A percentile compares a stretch with the other conserved stretches of the same genome.
phyloP scores from a whole-genome alignment of 2,329 filamentous ascomycete species.

The Hirsutella minnesotensis region DNA sequence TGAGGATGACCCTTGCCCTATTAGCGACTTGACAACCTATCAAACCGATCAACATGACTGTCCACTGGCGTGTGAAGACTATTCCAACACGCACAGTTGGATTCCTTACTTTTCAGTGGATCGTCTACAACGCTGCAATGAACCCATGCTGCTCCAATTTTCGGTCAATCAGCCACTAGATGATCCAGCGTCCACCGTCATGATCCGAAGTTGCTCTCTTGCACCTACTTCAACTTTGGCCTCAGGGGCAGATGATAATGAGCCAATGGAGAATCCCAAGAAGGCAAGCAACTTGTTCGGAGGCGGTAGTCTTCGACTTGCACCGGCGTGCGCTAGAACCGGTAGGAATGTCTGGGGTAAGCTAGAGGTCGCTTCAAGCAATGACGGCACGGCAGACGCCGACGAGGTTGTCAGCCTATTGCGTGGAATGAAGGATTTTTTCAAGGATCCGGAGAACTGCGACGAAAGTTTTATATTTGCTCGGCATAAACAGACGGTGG shows the following conservation, averaged over 20 bases:
- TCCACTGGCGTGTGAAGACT: slow-evolving; percentile 9
- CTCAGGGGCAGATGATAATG: not conserved
- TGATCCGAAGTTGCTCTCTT: slow-evolving; percentile 6
- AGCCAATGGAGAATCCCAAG: not conserved
- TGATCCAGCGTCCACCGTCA: slow-evolving; percentile 2
- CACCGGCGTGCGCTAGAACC: not conserved
- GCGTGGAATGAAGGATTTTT: not conserved
- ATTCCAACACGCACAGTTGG: slow-evolving; percentile 11
- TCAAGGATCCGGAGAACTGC: not conserved
- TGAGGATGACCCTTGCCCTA: slow-evolving; percentile 9
- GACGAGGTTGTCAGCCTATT: not conserved
- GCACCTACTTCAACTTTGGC: not conserved
- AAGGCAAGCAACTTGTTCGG: not conserved
- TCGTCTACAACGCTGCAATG: slow-evolving; percentile 8
- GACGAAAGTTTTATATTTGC: not conserved
- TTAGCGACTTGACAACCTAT: slow-evolving; percentile 8
- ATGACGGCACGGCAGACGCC: not conserved
- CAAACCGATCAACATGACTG: slow-evolving; percentile 11
- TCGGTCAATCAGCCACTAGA: slow-evolving; percentile 5
- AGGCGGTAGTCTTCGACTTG: not conserved
- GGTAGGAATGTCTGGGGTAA: not conserved
- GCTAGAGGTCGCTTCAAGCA: not conserved
- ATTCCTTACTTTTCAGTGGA: slow-evolving; percentile 10
- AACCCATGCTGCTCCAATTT: slow-evolving; percentile 5
- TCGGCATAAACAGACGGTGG: not conserved